These are phyloP conservation scores for Acanthamoeba lugdunensis DNA, from an alignment of 208 protist species.

Conservation along the genomic window DNA sequence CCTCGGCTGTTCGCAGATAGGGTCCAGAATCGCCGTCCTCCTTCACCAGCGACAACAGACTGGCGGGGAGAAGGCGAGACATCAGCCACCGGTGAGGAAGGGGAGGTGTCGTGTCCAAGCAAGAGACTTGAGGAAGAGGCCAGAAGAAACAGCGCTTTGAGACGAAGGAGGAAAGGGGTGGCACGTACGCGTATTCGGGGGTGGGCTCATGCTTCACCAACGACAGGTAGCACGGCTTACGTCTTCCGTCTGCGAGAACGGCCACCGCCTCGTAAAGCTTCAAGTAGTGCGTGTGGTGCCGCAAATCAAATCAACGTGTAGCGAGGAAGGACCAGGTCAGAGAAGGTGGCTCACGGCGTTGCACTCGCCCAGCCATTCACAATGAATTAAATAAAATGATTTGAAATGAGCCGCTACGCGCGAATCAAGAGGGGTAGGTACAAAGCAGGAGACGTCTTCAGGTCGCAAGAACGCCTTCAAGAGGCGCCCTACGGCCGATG, in stretches of 20 bases:
- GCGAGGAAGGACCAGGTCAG: not conserved
- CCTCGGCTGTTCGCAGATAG: not conserved
- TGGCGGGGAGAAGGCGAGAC: not conserved
- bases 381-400: not conserved
- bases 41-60: conserved; percentile 12
- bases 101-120: not conserved
- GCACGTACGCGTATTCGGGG: conserved; percentile 48
- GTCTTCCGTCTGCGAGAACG: not conserved
- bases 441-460: conserved; percentile 61
- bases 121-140: no score
- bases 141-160: no score
- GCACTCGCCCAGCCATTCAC: not conserved
- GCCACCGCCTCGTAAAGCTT: conserved; percentile 60
- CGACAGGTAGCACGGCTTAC: conserved; percentile 11
- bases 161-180: not conserved
- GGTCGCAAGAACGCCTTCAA: conserved; percentile 19
- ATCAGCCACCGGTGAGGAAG: not conserved
- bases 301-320: not conserved
- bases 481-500: not conserved
- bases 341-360: not conserved
- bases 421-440: not conserved
- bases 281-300: not conserved
- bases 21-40: conserved; percentile 18
- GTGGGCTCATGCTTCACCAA: conserved; percentile 40
- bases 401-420: not conserved